Evolutionary conservation across 2,329 filamentous ascomycete genomes (phyloP).

Genomic region (Sarocladiaceae sp.): DNA sequence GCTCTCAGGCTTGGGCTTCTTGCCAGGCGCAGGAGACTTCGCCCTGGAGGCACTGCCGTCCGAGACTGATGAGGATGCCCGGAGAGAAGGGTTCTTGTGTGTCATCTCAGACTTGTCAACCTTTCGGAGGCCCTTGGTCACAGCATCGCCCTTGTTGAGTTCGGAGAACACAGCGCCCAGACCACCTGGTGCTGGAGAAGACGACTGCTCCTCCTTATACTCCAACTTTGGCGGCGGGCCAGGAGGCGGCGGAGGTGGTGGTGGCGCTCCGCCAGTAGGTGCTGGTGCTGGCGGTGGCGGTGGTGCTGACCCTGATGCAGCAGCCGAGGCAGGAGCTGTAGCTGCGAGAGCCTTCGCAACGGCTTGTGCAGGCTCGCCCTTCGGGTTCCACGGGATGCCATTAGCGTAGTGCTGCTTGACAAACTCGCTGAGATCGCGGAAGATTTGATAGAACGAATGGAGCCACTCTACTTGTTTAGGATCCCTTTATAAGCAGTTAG

Average conservation of each 20-base stretch:
- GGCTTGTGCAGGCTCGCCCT: constrained; percentile 69
- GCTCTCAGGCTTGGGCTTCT: constrained; percentile 81
- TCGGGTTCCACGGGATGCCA: constrained; percentile 83
- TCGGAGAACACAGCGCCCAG: constrained; percentile 88
- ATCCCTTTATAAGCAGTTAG: constrained; percentile 50
- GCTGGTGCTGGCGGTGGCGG: constrained; percentile 38
- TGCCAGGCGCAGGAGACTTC: constrained; percentile 84
- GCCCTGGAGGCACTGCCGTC: constrained; percentile 53
- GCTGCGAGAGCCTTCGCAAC: constrained; percentile 52
- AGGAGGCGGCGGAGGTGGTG: constrained; percentile 65
- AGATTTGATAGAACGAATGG: constrained; percentile 86
- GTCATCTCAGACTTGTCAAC: constrained; percentile 97
- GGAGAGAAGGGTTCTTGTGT: constrained; percentile 91
- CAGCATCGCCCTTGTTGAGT: constrained; percentile 81
- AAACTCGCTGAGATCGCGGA: constrained; percentile 78
- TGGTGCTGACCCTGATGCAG: constrained; percentile 19
- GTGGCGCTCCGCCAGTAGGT: constrained; percentile 47
- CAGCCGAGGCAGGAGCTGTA: constrained; percentile 22
- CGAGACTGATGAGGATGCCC: constrained; percentile 67
- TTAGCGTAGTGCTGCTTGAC: constrained; percentile 77
- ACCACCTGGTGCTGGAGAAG: constrained; percentile 49
- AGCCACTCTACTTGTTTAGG: constrained; percentile 82
- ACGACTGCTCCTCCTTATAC: constrained; percentile 39
- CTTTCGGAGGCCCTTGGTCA: constrained; percentile 86
- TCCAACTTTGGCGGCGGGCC: constrained; percentile 65